phyloP scores from a whole-genome alignment of 352 stramenopile species.

The Plasmopara muralis region DNA sequence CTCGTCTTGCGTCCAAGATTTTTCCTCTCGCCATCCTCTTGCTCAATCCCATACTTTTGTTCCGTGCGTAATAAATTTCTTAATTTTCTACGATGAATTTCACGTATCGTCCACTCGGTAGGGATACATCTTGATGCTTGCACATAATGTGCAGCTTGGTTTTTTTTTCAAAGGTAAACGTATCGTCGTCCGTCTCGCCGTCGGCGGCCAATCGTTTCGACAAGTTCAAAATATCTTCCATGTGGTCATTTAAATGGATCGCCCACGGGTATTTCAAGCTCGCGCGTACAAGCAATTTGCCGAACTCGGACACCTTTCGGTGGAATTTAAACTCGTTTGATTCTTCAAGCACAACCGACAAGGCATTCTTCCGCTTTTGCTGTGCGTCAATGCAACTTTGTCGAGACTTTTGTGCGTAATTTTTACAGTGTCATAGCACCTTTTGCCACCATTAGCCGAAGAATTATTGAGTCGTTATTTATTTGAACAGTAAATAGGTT shows the following conservation, averaged over 20 bases:
- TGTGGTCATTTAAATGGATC: slow-evolving; percentile 96
- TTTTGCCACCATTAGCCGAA: too few species aligned
- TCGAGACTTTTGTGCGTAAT: too few species aligned
- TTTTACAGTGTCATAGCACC: too few species aligned
- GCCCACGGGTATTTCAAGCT: slow-evolving; percentile 91
- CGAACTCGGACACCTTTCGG: too few species aligned
- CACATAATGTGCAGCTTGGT: slow-evolving; percentile 97
- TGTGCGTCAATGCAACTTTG: too few species aligned
- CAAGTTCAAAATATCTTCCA: slow-evolving; percentile 89
- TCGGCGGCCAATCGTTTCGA: slow-evolving; percentile 32
- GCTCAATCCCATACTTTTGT: slow-evolving; percentile 38
- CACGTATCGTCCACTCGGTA: slow-evolving; percentile 98
- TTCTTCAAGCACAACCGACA: too few species aligned
- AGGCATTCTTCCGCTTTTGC: too few species aligned
- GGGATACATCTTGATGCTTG: slow-evolving; percentile 98
- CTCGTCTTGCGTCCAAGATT: slow-evolving; percentile 35
- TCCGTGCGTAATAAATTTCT: slow-evolving; percentile 92
- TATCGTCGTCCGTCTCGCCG: slow-evolving; percentile 38
- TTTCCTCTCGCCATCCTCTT: slow-evolving; percentile 20
- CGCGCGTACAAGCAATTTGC: too few species aligned
- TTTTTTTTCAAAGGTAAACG: slow-evolving; percentile 96
- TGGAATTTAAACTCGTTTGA: too few species aligned
- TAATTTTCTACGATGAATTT: slow-evolving; percentile 94
- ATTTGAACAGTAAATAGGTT: too few species aligned
- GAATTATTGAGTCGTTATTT: too few species aligned